Evolutionary conservation across 441 rosid species (phyloP).

Genomic region (Euphorbia schlechtendalii): DNA sequence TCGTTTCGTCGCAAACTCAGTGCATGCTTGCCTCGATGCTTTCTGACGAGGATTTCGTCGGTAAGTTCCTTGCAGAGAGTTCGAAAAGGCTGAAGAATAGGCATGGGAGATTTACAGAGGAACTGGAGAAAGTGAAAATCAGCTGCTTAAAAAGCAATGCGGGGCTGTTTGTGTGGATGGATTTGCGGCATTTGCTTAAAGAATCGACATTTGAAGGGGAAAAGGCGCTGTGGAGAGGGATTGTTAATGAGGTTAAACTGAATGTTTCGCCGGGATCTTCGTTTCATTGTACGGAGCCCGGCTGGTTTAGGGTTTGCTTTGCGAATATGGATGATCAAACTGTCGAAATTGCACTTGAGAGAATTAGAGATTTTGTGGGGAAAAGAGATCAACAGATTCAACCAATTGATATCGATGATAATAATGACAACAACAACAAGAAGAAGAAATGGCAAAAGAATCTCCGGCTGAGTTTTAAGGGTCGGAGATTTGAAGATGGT

Average conservation of each 20-base stretch:
- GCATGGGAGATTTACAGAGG: slow-evolving; percentile 37
- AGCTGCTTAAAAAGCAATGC: slow-evolving; percentile 59
- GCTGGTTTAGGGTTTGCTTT: no score
- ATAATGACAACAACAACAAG: background rate
- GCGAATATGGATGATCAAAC: slow-evolving; percentile 80
- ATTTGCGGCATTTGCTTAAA: slow-evolving; percentile 51
- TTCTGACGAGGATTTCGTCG: slow-evolving; percentile 61
- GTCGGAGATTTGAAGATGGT: slow-evolving; percentile 24
- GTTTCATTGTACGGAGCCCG: slow-evolving; percentile 78
- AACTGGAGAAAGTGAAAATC: slow-evolving; percentile 51
- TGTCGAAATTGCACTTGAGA: slow-evolving; percentile 51
- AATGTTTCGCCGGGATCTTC: slow-evolving; percentile 93
- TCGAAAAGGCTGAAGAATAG: slow-evolving; percentile 42
- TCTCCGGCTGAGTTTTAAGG: slow-evolving; percentile 52
- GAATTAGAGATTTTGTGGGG: slow-evolving; percentile 50
- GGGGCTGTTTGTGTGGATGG: slow-evolving; percentile 89
- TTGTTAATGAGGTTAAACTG: slow-evolving; percentile 72
- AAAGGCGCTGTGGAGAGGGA: slow-evolving; percentile 51
- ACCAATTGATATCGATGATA: background rate
- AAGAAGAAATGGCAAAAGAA: slow-evolving; percentile 43
- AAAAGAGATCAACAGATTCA: slow-evolving; percentile 22
- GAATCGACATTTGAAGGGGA: slow-evolving; percentile 50
- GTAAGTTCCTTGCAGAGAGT: slow-evolving; percentile 45
- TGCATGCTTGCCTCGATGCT: slow-evolving; percentile 64
- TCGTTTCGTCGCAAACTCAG: slow-evolving; percentile 88